A percentile compares a stretch with the other conserved stretches of the same genome.
Conservation (phyloP, 371 early-diverging fungal genomes). For the Umbelopsis sp. region DNA sequence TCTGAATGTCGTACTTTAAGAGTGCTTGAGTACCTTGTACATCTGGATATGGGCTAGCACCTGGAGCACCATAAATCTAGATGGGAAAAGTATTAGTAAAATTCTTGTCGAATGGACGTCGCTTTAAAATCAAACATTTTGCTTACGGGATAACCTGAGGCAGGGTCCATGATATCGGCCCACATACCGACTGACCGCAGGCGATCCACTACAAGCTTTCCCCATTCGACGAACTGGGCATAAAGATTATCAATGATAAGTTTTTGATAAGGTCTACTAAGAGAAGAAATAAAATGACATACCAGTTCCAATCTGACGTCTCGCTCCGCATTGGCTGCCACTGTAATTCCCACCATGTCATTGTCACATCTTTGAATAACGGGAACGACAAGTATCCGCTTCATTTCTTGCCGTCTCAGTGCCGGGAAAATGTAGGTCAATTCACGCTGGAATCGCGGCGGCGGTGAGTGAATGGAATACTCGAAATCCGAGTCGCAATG, state of each 20-base stretch:
- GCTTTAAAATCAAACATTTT: not conserved
- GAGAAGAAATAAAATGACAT: slow-evolving; percentile 15
- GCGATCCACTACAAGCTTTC: slow-evolving; percentile 52
- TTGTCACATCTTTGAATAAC: slow-evolving; percentile 74
- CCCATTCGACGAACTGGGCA: slow-evolving; percentile 76
- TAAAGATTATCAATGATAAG: slow-evolving; percentile 9
- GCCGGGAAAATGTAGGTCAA: slow-evolving; percentile 42
- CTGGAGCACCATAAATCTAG: slow-evolving; percentile 60
- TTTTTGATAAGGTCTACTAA: not conserved
- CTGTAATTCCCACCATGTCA: slow-evolving; percentile 77
- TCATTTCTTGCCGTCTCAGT: slow-evolving; percentile 53
- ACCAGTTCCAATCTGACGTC: slow-evolving; percentile 79
- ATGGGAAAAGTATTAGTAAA: not conserved
- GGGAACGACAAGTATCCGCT: slow-evolving; percentile 71
- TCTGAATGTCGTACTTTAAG: slow-evolving; percentile 73
- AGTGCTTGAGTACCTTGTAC: slow-evolving; percentile 79
- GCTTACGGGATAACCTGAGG: slow-evolving; percentile 84
- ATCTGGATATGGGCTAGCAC: slow-evolving; percentile 84
- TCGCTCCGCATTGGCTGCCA: slow-evolving; percentile 75
- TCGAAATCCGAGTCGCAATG: slow-evolving; percentile 42
- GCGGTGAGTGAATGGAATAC: slow-evolving; percentile 42
- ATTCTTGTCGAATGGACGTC: not conserved
- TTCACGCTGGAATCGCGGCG: slow-evolving; percentile 38
- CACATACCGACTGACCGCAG: slow-evolving; percentile 72
- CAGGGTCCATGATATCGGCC: slow-evolving; percentile 94